Base-by-base conservation (phyloP, 2,329 filamentous ascomycete species). In the Fusarium falciforme region DNA sequence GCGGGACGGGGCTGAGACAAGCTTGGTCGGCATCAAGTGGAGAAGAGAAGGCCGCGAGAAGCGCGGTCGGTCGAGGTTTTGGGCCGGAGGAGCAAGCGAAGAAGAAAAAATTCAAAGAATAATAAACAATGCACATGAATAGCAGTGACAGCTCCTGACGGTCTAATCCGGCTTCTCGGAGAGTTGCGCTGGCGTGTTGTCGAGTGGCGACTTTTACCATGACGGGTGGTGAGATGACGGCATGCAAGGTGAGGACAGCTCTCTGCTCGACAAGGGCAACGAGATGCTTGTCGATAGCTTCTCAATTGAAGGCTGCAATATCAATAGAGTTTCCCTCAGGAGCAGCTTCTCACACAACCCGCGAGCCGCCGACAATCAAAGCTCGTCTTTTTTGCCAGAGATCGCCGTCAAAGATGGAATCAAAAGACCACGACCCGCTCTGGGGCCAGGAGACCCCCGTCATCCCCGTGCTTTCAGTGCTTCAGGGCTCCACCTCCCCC, bases 1-100 rank as follows among this genome's bases (percentile, higher is more conserved):
- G 35, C n/a, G 47, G 47, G 59, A 49, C 54, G 36, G 62, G 66
- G 65, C 72, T 74, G 72, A 75, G 72, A 75, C 72, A 70, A 66
- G 60, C 63, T 60, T 31, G 68, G 72, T 67, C 69, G 72, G 72
- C 66, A 59, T 70, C 72, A 64, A 64, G 72, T 73, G 72, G 72
- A 55, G 64, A 35, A 58, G 72, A 52, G 64, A 35, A 58, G 55
- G 71, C 68, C 65, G 64, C 57, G 52, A 44, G 52, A 67, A 70
- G 72, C 60, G 67, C 61, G 35, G 44, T 35, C 47, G 59, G 67
- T 65, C 47, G 49, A 54, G 44, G 20, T 33, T 71, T 71, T 64
- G 70, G 55, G 38, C 59, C 25, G 17, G 49, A 61, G 38, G 59
- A 67, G 57, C 38, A 25, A 22, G 40, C 40, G 20, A 44, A 8